Evolutionary conservation across 1,139 yeast genomes (phyloP).

Genomic region (Hansenula sp.): DNA sequence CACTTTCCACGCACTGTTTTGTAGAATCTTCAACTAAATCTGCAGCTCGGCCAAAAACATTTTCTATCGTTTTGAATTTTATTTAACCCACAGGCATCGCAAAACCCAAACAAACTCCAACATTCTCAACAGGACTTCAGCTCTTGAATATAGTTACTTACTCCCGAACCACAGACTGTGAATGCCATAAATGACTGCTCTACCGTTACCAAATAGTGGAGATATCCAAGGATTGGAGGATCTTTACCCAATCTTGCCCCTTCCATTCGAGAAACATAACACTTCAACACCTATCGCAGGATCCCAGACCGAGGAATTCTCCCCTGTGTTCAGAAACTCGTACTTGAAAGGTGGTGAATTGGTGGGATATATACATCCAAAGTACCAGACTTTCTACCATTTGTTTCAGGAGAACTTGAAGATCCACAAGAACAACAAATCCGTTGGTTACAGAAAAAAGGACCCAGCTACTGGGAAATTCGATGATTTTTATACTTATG

Average conservation of each 20-base stretch:
- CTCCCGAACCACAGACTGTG: too few relatives aligned
- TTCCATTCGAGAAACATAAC: conserved; percentile 14
- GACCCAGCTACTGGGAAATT: conserved; percentile 10
- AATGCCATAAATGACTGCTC: conserved; percentile 10
- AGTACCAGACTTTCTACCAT: conserved; percentile 37
- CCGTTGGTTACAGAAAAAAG: conserved; percentile 33
- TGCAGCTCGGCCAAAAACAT: too few relatives aligned
- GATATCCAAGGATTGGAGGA: conserved; percentile 4
- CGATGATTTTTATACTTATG: conserved; percentile 21
- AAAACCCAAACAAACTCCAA: neutral
- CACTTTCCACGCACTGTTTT: too few relatives aligned
- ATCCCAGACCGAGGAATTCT: conserved; percentile 32
- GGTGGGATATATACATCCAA: conserved; percentile 33
- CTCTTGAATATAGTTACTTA: too few relatives aligned
- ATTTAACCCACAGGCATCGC: too few relatives aligned
- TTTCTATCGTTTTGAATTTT: neutral
- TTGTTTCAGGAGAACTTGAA: conserved; percentile 33
- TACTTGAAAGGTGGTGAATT: conserved; percentile 25
- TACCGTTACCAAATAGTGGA: conserved; percentile 10
- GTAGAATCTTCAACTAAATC: neutral
- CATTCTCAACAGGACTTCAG: neutral
- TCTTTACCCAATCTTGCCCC: conserved; percentile 11
- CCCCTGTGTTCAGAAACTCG: conserved; percentile 41
- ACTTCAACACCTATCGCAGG: conserved; percentile 20
- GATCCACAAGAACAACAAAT: conserved; percentile 24